phyloP scores from a whole-genome alignment of 73 alveolate species.

The Tetrahymena malaccensis region DNA sequence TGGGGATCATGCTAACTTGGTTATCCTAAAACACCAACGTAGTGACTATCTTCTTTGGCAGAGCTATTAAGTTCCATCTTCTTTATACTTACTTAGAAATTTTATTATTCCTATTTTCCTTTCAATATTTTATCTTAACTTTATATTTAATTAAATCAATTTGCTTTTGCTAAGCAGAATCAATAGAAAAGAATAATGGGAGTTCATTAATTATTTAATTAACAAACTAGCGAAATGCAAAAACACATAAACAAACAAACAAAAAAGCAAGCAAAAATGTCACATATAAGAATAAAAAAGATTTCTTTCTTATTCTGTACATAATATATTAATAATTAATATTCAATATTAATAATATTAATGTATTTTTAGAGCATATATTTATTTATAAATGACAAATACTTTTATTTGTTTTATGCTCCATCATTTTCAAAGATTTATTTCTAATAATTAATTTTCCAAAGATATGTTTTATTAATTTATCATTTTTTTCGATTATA shows the following conservation, averaged over 20 bases:
- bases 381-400: too few relatives aligned
- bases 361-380: not conserved
- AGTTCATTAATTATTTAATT: not conserved
- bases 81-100: not conserved
- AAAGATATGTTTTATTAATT: not conserved
- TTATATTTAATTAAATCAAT: not conserved
- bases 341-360: too few relatives aligned
- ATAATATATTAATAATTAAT: too few relatives aligned
- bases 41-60: not conserved
- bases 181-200: not conserved
- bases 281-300: not conserved
- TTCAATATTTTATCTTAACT: not conserved
- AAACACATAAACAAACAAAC: too few relatives aligned
- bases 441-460: too few relatives aligned
- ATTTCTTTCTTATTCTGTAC: not conserved
- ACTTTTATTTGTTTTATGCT: not conserved
- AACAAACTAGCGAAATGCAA: too few relatives aligned
- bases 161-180: not conserved
- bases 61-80: not conserved
- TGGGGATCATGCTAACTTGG: not conserved
- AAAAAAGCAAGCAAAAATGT: too few relatives aligned
- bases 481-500: not conserved
- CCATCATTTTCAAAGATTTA: not conserved
- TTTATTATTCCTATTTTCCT: not conserved
- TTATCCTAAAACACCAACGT: not conserved